Percentiles rank a stretch among this genome's conserved stretches.
phyloP scores from a whole-genome alignment of 73 alveolate species.

The Stentor coeruleus region DNA sequence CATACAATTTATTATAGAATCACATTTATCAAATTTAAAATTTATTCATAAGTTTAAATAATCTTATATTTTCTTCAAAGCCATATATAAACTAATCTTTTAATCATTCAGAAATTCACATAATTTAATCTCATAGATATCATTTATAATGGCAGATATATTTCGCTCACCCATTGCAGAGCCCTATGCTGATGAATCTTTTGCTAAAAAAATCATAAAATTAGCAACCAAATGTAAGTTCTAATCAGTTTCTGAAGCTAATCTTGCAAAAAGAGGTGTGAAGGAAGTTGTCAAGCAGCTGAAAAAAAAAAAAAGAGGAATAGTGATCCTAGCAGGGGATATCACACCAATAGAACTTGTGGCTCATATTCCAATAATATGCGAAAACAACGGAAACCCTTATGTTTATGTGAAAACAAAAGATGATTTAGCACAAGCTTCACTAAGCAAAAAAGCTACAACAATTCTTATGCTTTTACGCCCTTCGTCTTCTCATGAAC shows the following conservation, averaged over 20 bases:
- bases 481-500: constrained; percentile 9
- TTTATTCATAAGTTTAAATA: too few species aligned
- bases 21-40: too few species aligned
- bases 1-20: too few species aligned
- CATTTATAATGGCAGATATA: not conserved
- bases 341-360: constrained; percentile 25
- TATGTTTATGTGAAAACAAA: constrained; percentile 24
- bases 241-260: constrained; percentile 45
- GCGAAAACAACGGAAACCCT: constrained; percentile 28
- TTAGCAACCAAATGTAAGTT: constrained; percentile 35
- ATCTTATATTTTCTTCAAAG: too few species aligned
- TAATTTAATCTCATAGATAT: too few species aligned
- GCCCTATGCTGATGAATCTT: constrained; percentile 70
- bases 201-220: constrained; percentile 57
- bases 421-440: constrained; percentile 14
- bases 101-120: too few species aligned
- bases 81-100: too few species aligned
- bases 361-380: constrained; percentile 28
- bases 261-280: constrained; percentile 66
- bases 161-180: constrained; percentile 72
- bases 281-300: constrained; percentile 70
- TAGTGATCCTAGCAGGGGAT: constrained; percentile 28
- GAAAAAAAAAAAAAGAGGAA: constrained; percentile 56
- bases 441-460: constrained; percentile 24
- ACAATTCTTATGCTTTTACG: constrained; percentile 22